Evolutionary conservation across 345 rosid genomes (phyloP), one percentile per base, ranked within the genome.

Genomic region (Noccaea caerulescens): DNA sequence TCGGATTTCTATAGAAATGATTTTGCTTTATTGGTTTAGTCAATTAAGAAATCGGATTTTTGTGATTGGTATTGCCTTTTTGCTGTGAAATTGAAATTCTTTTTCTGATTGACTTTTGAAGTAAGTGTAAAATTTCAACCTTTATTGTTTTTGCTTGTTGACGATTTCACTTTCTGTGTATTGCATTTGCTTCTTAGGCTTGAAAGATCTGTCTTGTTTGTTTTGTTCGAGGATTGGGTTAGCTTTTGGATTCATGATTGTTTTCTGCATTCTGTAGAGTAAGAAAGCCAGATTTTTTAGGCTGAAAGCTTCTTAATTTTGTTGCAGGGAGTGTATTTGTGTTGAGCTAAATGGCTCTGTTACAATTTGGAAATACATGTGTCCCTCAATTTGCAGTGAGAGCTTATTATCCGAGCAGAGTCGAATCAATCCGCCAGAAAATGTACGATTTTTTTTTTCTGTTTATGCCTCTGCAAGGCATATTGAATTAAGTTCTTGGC

Each of bases 361-460:
- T 84, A 80, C 90, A 88, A 63, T 88, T 80, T 80, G 96, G 93
- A 80, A 88, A 81, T 68, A 76, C 92, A 7, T 83, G 81, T 32
- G 84, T 86, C 63, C 80, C 95, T 75, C 98, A 89, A 70, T 89
- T 73, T 33, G 34, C 72, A 34, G 39, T 82, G 12, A 77, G 77
- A 70, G 82, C 87, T 71, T 79, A 68, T 78, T 39, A 72, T 7
- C 80, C 72, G 0, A 82, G 42, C 63, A 76, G 76, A 82, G 13
- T 60, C 25, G 49, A 81, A 9, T 46, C 72, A 49, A 9, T 66
- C 2, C 75, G 69, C 10, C 84, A 75, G 27, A 77, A 59, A 7
- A 60, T 82, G 96, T 87, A 74, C 68, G 38, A 30, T 6, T 51
- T 50, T 25, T 25, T 63, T 33, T 58, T 16, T 16, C n/a, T 47